phyloP scores from a whole-genome alignment of 495 filamentous ascomycete genomes.

The Tuber borchii region DNA sequence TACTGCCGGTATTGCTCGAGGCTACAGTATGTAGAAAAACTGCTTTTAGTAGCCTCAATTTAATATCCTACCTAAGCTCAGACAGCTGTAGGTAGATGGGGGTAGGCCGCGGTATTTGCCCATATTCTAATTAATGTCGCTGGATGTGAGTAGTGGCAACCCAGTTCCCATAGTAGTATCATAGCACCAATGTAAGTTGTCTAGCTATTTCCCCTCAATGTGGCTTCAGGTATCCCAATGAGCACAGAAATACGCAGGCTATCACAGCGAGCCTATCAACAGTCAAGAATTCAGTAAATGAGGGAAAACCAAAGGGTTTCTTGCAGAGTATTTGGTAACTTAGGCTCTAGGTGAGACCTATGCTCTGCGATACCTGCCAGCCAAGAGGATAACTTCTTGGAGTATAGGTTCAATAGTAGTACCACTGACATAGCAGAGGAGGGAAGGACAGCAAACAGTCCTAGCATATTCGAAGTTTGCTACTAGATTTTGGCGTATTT shows the following conservation, averaged over 20 bases:
- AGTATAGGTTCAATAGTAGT: background rate
- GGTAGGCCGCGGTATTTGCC: background rate
- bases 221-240: background rate
- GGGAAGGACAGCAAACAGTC: background rate
- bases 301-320: background rate
- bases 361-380: background rate
- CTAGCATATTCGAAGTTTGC: background rate
- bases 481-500: background rate
- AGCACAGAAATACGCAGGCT: background rate
- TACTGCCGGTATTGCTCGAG: background rate
- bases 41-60: too few species aligned
- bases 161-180: background rate
- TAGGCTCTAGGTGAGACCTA: background rate
- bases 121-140: background rate
- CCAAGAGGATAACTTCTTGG: background rate
- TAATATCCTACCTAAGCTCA: background rate
- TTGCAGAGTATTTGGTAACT: background rate
- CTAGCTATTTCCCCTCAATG: background rate
- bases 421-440: background rate
- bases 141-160: too few species aligned
- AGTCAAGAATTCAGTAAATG: background rate
- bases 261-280: background rate
- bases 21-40: too few species aligned
- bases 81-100: background rate
- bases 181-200: background rate